Evolutionary conservation across 345 rosid genomes (phyloP).

Genomic region (Syzygium oleosum): DNA sequence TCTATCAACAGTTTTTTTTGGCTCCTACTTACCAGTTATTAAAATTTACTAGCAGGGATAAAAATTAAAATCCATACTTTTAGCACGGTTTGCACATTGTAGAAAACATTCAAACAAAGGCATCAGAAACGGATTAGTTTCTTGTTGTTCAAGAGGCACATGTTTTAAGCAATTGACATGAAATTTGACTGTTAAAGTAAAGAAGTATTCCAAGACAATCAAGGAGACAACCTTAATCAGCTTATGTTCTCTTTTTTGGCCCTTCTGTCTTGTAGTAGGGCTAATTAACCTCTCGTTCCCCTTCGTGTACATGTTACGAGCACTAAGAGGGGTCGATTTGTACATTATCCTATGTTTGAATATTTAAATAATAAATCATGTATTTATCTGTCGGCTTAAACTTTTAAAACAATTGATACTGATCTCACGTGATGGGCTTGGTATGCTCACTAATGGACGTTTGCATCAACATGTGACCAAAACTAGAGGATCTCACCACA

Average conservation of each 20-base stretch:
- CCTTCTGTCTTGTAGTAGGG: background rate
- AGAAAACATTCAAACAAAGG: background rate
- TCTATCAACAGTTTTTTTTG: rapidly evolving
- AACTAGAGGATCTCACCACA: background rate
- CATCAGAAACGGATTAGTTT: background rate
- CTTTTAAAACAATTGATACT: no score
- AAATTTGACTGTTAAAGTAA: background rate
- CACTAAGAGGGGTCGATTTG: background rate
- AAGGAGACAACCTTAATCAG: background rate
- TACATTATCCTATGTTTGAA: background rate
- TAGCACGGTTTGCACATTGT: background rate
- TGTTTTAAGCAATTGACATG: background rate
- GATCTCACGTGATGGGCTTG: background rate
- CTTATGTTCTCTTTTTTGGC: background rate
- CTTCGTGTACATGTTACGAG: background rate
- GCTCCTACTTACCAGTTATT: background rate
- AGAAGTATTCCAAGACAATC: background rate
- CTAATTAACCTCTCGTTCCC: background rate
- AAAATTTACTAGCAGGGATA: background rate
- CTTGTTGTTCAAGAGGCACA: background rate
- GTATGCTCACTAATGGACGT: background rate
- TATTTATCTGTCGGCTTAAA: no score
- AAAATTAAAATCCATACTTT: background rate
- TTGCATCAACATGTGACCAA: background rate
- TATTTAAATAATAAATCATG: no score